Evolutionary conservation across 352 stramenopile species (phyloP).

Genomic region (Globisporangium rhizosaccharum): DNA sequence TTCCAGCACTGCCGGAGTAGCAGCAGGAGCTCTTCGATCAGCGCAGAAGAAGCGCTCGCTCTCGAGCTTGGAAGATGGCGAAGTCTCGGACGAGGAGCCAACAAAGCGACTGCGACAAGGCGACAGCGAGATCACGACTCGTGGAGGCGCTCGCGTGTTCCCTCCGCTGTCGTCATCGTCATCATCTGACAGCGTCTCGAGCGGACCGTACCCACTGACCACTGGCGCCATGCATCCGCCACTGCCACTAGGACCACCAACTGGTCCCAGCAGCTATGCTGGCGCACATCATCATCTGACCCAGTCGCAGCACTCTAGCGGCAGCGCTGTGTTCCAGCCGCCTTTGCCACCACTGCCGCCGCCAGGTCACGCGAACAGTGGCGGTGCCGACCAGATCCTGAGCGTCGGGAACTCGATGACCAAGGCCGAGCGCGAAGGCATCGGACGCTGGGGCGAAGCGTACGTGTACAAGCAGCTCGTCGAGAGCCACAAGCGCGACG

Average conservation of each 20-base stretch:
- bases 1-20: background rate
- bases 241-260: background rate
- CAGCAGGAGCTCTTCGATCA: background rate
- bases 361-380: background rate
- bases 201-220: background rate
- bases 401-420: conserved; percentile 54
- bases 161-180: background rate
- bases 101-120: conserved; percentile 4
- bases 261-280: background rate
- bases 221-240: background rate
- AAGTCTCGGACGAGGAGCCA: conserved; percentile 30
- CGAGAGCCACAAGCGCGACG: conserved; percentile 29
- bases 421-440: conserved; percentile 66
- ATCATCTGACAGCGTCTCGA: background rate
- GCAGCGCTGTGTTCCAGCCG: conserved; percentile 5
- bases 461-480: conserved; percentile 77
- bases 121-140: background rate
- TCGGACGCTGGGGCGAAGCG: conserved; percentile 79
- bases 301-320: background rate
- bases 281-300: background rate
- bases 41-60: conserved; percentile 7
- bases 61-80: conserved; percentile 43
- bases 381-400: conserved; percentile 8
- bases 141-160: background rate
- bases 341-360: background rate